Evolutionary conservation across 208 protist genomes (phyloP).

Genomic region (Crithidia expoeki): DNA sequence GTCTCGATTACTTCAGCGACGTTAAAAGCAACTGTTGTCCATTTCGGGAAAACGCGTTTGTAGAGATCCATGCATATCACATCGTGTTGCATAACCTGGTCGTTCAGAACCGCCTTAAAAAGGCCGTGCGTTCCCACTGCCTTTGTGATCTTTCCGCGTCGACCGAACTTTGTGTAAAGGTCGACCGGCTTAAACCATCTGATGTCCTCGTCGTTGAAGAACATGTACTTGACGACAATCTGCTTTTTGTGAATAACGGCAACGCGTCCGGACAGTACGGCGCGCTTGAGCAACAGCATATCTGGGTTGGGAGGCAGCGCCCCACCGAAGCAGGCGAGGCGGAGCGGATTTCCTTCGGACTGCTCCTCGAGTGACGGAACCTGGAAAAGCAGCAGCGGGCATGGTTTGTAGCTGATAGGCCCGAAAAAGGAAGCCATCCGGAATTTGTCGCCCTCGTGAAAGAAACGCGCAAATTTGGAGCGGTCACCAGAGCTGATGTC

Average conservation of each 20-base stretch:
- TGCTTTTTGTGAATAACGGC: conserved; percentile 92
- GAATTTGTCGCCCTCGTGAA: conserved; percentile 83
- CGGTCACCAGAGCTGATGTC: conserved; percentile 79
- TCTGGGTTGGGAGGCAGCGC: conserved; percentile 84
- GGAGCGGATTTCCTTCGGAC: conserved; percentile 64
- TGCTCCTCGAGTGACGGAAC: conserved; percentile 88
- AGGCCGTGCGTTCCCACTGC: conserved; percentile 96
- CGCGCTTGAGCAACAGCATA: conserved; percentile 78
- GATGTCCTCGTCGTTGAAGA: conserved; percentile 96
- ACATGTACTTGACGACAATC: conserved; percentile 96
- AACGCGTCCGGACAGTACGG: conserved; percentile 78
- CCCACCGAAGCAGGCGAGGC: conserved; percentile 79
- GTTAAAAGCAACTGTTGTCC: conserved; percentile 85
- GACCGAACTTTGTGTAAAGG: conserved; percentile 95
- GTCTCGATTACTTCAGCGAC: conserved; percentile 51
- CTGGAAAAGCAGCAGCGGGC: conserved; percentile 85
- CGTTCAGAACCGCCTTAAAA: conserved; percentile 96
- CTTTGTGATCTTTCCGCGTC: conserved; percentile 95
- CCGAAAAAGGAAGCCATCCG: conserved; percentile 87
- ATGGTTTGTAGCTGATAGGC: conserved; percentile 86
- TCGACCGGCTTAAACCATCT: conserved; percentile 97
- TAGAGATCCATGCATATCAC: conserved; percentile 98
- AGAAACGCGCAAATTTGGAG: conserved; percentile 88
- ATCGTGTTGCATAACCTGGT: conserved; percentile 94
- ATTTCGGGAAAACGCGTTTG: conserved; percentile 96